Conservation (phyloP, 148 eudicot genomes). For the Chenopodium album region DNA sequence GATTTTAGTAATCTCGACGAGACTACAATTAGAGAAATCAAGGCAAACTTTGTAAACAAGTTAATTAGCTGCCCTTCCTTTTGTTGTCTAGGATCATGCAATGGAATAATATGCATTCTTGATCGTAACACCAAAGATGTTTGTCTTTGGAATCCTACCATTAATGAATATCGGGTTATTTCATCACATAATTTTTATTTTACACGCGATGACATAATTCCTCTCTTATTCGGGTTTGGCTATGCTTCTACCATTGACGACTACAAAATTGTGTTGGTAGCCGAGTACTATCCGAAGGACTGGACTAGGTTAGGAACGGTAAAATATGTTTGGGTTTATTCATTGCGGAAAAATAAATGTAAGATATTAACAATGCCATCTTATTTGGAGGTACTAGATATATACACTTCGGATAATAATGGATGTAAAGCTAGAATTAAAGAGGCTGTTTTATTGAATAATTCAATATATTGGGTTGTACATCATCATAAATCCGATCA, state of each 20-base stretch:
- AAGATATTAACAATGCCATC: too few relatives aligned
- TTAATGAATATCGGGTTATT: not conserved
- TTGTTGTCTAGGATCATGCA: not conserved
- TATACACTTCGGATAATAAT: too few relatives aligned
- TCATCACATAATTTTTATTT: not conserved
- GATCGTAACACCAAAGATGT: not conserved
- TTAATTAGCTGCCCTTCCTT: not conserved
- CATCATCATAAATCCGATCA: too few relatives aligned
- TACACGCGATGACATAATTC: too few relatives aligned
- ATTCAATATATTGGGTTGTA: not conserved
- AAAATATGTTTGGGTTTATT: not conserved
- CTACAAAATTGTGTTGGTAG: not conserved
- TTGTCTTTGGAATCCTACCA: not conserved
- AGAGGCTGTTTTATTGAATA: not conserved
- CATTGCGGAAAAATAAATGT: not conserved
- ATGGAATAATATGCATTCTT: not conserved
- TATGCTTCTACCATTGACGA: not conserved
- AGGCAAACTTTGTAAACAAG: not conserved
- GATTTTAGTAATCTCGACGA: not conserved
- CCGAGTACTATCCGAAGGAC: not conserved
- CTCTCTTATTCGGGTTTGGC: not conserved
- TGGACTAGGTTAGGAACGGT: too few relatives aligned
- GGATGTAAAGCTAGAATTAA: too few relatives aligned
- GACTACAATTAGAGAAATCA: not conserved
- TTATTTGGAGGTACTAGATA: too few relatives aligned